A percentile compares a stretch with the other conserved stretches of the same genome.
Conservation (phyloP, 2,329 filamentous ascomycete genomes). For the Colletotrichum agaves region DNA sequence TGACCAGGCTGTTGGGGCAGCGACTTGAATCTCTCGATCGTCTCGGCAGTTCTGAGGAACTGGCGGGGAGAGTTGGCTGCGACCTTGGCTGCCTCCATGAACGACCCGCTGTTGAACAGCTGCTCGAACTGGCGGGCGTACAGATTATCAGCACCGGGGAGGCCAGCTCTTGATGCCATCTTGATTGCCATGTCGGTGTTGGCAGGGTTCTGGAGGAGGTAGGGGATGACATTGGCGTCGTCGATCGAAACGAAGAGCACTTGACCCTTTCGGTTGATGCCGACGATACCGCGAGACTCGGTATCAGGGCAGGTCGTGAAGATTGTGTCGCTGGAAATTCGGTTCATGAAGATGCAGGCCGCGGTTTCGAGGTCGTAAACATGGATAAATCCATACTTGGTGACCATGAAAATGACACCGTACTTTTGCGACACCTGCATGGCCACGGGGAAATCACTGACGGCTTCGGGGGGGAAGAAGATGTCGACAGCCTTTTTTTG, state of each 20-base stretch:
- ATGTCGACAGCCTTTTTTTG: conserved; percentile 97
- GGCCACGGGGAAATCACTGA: conserved; percentile 96
- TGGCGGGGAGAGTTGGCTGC: conserved; percentile 96
- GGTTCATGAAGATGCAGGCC: conserved; percentile 98
- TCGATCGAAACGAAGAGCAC: conserved; percentile 94
- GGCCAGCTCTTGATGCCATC: conserved; percentile 91
- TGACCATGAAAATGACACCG: conserved; percentile 95
- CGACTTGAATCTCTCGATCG: conserved; percentile 95
- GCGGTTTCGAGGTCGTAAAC: conserved; percentile 97
- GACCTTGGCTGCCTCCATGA: conserved; percentile 90
- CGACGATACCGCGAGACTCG: conserved; percentile 87
- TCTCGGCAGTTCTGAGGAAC: conserved; percentile 93
- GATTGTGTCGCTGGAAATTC: conserved; percentile 98
- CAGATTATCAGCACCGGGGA: conserved; percentile 92
- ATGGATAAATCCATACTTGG: conserved; percentile 99
- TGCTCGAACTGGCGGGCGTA: conserved; percentile 95
- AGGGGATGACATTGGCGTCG: conserved; percentile 90
- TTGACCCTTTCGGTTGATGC: conserved; percentile 97
- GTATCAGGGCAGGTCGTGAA: conserved; percentile 91
- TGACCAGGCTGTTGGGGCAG: conserved; percentile 83
- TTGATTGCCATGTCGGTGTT: conserved; percentile 95
- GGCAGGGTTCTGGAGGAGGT: conserved; percentile 95
- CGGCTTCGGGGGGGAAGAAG: conserved; percentile 95
- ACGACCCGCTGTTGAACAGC: conserved; percentile 82
- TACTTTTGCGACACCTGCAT: conserved; percentile 98